A percentile compares a stretch with the other conserved stretches of the same genome.
Evolutionary conservation across 208 protist species (phyloP).

Genomic region (Wallacemonas sp.): DNA sequence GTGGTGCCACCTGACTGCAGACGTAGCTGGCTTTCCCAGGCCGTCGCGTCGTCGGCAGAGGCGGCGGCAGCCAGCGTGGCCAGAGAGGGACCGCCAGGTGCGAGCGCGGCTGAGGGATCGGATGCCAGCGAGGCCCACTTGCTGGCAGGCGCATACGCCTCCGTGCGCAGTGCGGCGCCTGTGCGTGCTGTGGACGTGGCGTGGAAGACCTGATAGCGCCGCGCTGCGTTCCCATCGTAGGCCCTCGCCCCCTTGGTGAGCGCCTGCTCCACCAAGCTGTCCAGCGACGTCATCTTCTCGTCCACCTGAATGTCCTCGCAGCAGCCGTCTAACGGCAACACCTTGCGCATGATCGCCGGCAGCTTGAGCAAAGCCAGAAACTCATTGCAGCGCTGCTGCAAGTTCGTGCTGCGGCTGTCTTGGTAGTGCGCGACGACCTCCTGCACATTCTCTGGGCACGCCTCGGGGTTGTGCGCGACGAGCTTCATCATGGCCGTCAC

Average conservation of each 20-base stretch:
- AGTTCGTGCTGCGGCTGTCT: conserved; percentile 45
- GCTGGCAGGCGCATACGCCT: conserved; percentile 27
- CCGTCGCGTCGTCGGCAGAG: conserved; percentile 6
- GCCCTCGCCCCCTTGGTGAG: conserved; percentile 35
- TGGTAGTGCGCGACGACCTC: conserved; percentile 45
- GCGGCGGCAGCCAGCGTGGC: not conserved
- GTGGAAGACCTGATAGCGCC: not conserved
- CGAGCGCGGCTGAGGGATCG: conserved; percentile 7
- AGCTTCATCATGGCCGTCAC: conserved; percentile 82
- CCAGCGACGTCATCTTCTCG: conserved; percentile 40
- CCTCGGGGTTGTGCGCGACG: conserved; percentile 28
- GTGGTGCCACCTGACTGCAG: not conserved
- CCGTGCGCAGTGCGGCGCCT: conserved; percentile 26
- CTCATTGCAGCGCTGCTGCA: conserved; percentile 88
- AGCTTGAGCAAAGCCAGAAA: conserved; percentile 41
- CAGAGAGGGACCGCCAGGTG: conserved; percentile 10
- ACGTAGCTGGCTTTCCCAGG: not conserved
- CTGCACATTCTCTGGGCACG: conserved; percentile 35
- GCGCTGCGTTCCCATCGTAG: conserved; percentile 27
- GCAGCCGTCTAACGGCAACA: conserved; percentile 73
- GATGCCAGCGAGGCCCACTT: conserved; percentile 14
- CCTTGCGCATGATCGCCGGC: conserved; percentile 41
- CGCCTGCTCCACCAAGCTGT: conserved; percentile 44
- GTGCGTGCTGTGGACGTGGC: not conserved
- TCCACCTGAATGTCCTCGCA: conserved; percentile 72